These are phyloP conservation scores for Apiotrichum akiyoshidainum DNA, from an alignment of 1,284 basidiomycete species.

Conservation along the genomic window DNA sequence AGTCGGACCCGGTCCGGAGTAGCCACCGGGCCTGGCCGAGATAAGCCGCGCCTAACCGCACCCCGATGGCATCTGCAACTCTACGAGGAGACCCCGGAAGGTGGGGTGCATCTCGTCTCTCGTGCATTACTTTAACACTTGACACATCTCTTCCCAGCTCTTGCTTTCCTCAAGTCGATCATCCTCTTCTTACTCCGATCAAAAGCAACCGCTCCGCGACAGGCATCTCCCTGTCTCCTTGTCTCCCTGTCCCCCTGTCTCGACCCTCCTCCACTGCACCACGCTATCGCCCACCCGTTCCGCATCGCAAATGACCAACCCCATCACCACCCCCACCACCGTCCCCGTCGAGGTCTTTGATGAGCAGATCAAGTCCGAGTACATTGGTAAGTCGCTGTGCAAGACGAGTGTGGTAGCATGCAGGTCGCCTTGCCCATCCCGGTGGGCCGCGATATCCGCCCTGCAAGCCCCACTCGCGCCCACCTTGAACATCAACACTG, in stretches of 20 bases:
- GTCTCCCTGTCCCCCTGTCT: neutral
- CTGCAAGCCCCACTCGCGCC: neutral
- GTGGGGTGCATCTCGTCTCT: neutral
- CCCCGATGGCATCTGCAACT: neutral
- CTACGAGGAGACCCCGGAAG: neutral
- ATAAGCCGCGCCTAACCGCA: neutral
- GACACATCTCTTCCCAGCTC: too few relatives aligned
- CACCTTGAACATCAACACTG: neutral
- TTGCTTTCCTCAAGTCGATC: neutral
- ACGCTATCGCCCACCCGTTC: too few relatives aligned
- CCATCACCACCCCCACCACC: neutral
- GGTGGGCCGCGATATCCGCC: neutral
- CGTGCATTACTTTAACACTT: neutral
- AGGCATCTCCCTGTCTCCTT: too few relatives aligned
- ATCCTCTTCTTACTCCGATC: too few relatives aligned
- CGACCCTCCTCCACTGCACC: too few relatives aligned
- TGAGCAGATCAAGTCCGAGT: constrained; percentile 56
- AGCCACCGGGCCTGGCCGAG: neutral
- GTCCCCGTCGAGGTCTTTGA: constrained; percentile 59
- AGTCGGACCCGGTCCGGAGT: neutral
- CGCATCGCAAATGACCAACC: constrained; percentile 4
- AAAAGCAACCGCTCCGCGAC: too few relatives aligned
- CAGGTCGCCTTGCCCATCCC: too few relatives aligned
- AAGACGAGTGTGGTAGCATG: too few relatives aligned
- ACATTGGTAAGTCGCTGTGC: constrained; percentile 58